Evolutionary conservation across 2,329 filamentous ascomycete species (phyloP), one percentile per base, ranked within the genome.

Genomic region (Daldinia sp.): DNA sequence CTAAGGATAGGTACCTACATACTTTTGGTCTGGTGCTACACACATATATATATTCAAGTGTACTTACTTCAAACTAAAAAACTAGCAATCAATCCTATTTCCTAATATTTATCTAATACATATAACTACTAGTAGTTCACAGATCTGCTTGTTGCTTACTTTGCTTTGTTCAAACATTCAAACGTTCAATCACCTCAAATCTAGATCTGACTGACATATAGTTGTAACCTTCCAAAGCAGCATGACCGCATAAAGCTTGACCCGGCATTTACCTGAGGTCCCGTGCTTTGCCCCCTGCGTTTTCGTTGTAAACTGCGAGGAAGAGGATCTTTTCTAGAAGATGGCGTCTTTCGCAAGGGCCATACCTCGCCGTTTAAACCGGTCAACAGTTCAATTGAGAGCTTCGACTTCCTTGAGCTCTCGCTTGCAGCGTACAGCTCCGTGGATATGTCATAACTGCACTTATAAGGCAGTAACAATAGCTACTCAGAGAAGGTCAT

Each of bases 301-400:
- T 10, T 60, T 54, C 10, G 33, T 57, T 58, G 50, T 60, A 48
- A 48, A 33, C 63, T 55, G 46, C 20, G 60, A 53, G 28, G 58
- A 46, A 35, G 55, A 33, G 39, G n/a, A 46, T 44, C 6, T 39
- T n/a, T n/a, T 41, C 10, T 28, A 30, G 4, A 42, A 61, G 30
- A 78, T 78, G 77, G 73, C 75, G 46, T 72, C 71, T 48, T 60
- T 76, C 42, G 66, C 75, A 51, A 74, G 74, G 59, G 60, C 62
- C 58, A 56, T 76, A 44, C 73, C 75, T 51, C 73, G 75, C 44
- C 74, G 75, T 26, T 65, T 79, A 63, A 75, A 76, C 60, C 76
- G 75, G 70, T 68, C 78, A 44, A 70, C 74, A 3, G 74, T 72
- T 41, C 75, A 73, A 44, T 71, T 74, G 23, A 74, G 75, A 60